A percentile compares a stretch with the other conserved stretches of the same genome.
phyloP scores from a whole-genome alignment of 2,329 filamentous ascomycete species.

The Diaporthe destruens region DNA sequence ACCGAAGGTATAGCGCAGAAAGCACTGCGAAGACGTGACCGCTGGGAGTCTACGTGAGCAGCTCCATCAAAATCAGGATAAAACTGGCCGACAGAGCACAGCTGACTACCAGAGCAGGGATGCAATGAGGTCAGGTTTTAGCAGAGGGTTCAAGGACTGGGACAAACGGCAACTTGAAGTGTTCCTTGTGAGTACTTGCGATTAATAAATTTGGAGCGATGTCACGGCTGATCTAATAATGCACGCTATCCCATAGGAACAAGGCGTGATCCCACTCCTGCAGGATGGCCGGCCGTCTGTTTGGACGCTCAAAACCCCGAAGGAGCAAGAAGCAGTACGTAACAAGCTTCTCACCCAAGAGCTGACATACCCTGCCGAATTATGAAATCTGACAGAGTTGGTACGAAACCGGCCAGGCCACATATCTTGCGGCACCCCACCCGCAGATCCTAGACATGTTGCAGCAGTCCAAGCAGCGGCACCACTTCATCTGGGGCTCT shows the following conservation, averaged over 20 bases:
- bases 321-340: conserved; percentile 38
- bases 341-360: neutral
- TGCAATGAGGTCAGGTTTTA: neutral
- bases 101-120: neutral
- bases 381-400: no score
- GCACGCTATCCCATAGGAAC: neutral
- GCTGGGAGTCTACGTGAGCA: conserved; percentile 34
- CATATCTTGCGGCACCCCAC: conserved; percentile 35
- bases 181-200: conserved; percentile 20
- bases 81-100: no score
- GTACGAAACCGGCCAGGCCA: conserved; percentile 3
- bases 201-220: no score
- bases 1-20: conserved; percentile 30
- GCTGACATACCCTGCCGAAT: no score
- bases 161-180: conserved; percentile 32
- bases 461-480: conserved; percentile 10
- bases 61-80: neutral
- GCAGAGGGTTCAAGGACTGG: conserved; percentile 25
- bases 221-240: neutral
- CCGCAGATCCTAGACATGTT: conserved; percentile 30
- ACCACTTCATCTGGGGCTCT: conserved; percentile 36
- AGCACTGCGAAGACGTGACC: conserved; percentile 25
- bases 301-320: conserved; percentile 29
- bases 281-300: neutral
- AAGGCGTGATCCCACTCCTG: conserved; percentile 12